Evolutionary conservation across 2,329 filamentous ascomycete species (phyloP).

Genomic region (Monilinia laxa): DNA sequence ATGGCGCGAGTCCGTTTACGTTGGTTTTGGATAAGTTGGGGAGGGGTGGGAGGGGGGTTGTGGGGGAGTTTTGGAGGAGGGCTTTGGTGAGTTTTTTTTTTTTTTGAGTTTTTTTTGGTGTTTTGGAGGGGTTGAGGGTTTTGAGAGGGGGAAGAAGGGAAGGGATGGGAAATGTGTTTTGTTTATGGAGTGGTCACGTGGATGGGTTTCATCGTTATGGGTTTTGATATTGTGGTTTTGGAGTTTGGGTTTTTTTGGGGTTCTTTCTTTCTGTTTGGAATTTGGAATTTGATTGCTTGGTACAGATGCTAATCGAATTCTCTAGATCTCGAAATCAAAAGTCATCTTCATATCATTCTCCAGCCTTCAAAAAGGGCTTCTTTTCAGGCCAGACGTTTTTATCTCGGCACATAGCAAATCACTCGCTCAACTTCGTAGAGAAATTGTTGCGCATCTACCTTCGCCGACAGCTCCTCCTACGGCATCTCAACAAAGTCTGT

Average conservation of each 20-base stretch:
- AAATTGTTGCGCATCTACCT: slow-evolving; percentile 54
- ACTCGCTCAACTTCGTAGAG: slow-evolving; percentile 55
- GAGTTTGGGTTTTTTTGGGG: too few species aligned
- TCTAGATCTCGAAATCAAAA: slow-evolving; percentile 62
- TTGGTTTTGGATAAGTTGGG: slow-evolving; percentile 82
- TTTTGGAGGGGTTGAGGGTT: not conserved
- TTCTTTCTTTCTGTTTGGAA: not conserved
- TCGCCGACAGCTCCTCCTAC: slow-evolving; percentile 24
- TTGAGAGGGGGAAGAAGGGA: too few species aligned
- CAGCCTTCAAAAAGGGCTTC: slow-evolving; percentile 58
- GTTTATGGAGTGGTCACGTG: slow-evolving; percentile 17
- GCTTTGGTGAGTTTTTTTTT: slow-evolving; percentile 61
- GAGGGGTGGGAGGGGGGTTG: slow-evolving; percentile 69
- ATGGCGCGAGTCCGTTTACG: slow-evolving; percentile 82
- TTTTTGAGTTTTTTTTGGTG: not conserved
- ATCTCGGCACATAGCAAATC: slow-evolving; percentile 62
- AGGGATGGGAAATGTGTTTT: not conserved
- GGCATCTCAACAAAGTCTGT: slow-evolving; percentile 44
- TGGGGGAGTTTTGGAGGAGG: slow-evolving; percentile 71
- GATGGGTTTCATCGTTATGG: not conserved
- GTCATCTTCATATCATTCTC: slow-evolving; percentile 78
- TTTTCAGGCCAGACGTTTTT: slow-evolving; percentile 64
- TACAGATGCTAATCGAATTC: slow-evolving; percentile 1
- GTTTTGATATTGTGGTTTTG: not conserved
- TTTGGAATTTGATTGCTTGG: accelerated